Evolutionary conservation across 2,329 filamentous ascomycete species (phyloP).

Genomic region (Pyrenophora graminea): DNA sequence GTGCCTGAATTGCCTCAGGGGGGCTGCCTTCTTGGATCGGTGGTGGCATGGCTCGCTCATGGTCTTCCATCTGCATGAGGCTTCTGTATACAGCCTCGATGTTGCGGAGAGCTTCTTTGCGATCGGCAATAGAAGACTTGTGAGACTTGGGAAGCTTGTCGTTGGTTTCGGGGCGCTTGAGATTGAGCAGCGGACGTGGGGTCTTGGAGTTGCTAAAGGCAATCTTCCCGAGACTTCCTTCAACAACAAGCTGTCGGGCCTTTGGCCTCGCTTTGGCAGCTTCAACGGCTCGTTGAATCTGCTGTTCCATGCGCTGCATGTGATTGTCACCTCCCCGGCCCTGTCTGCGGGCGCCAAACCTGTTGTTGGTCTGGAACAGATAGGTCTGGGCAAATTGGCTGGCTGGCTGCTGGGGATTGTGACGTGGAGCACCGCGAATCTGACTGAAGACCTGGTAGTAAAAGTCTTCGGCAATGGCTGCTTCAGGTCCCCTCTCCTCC

Average conservation of each 20-base stretch:
- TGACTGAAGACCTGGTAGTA: constrained; percentile 98
- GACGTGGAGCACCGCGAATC: constrained; percentile 85
- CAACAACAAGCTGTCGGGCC: constrained; percentile 94
- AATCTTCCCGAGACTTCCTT: constrained; percentile 95
- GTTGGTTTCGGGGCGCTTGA: constrained; percentile 79
- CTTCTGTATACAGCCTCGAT: constrained; percentile 88
- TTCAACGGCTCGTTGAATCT: constrained; percentile 95
- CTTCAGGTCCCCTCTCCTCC: constrained; percentile 77
- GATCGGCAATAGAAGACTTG: constrained; percentile 65
- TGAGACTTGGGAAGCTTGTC: constrained; percentile 52
- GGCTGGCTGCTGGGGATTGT: constrained; percentile 88
- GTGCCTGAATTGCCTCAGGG: constrained; percentile 69
- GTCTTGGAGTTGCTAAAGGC: constrained; percentile 99
- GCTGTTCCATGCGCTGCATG: constrained; percentile 98
- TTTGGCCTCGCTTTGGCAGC: constrained; percentile 97
- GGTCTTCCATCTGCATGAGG: constrained; percentile 92
- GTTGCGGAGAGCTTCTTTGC: constrained; percentile 80
- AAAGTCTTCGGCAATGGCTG: constrained; percentile 87
- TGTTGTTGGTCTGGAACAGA: constrained; percentile 88
- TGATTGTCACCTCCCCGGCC: constrained; percentile 90
- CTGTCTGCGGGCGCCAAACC: constrained; percentile 76
- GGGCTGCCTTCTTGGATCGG: constrained; percentile 67
- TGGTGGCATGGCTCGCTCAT: constrained; percentile 78
- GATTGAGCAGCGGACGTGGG: constrained; percentile 89
- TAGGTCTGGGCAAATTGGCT: constrained; percentile 98